phyloP scores from a whole-genome alignment of 179 eudicot genomes.

The Spinacia oleracea region DNA sequence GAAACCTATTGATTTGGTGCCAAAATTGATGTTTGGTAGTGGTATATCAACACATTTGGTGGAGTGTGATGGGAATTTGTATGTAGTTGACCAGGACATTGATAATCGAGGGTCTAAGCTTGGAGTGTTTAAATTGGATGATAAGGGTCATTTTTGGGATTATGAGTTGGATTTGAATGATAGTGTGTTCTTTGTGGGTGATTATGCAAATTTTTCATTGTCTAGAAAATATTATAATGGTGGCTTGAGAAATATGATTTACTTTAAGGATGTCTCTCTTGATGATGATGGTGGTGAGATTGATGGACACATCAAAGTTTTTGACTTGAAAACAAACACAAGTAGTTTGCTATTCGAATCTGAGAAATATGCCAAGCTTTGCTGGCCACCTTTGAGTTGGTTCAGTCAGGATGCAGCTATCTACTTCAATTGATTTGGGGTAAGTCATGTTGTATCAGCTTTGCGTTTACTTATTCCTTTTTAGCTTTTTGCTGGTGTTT shows the following conservation, averaged over 20 bases:
- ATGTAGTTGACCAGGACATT: conserved; percentile 2
- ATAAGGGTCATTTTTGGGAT: conserved; percentile 32
- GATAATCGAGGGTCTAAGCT: background rate
- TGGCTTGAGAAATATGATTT: conserved; percentile 18
- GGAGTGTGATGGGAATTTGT: conserved; percentile 23
- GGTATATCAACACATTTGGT: conserved; percentile 17
- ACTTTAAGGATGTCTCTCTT: background rate
- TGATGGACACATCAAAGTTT: conserved; percentile 9
- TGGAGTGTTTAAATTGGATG: conserved; percentile 34
- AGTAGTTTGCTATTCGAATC: background rate
- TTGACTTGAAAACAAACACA: conserved; percentile 14
- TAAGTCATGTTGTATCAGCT: conserved; percentile 12
- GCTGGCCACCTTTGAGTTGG: conserved; percentile 23
- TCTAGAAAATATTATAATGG: conserved; percentile 12
- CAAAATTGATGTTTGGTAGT: conserved; percentile 19
- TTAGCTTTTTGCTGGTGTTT: background rate
- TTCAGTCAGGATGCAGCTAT: background rate
- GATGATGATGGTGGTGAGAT: background rate
- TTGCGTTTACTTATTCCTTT: conserved; percentile 2
- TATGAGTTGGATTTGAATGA: conserved; percentile 22
- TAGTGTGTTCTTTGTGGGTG: conserved; percentile 17
- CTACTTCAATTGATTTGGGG: background rate
- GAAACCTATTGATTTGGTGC: conserved; percentile 12
- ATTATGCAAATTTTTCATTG: conserved; percentile 18
- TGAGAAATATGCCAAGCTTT: background rate